Conservation (phyloP, 2,329 filamentous ascomycete species). For the Sporothrix phasma region DNA sequence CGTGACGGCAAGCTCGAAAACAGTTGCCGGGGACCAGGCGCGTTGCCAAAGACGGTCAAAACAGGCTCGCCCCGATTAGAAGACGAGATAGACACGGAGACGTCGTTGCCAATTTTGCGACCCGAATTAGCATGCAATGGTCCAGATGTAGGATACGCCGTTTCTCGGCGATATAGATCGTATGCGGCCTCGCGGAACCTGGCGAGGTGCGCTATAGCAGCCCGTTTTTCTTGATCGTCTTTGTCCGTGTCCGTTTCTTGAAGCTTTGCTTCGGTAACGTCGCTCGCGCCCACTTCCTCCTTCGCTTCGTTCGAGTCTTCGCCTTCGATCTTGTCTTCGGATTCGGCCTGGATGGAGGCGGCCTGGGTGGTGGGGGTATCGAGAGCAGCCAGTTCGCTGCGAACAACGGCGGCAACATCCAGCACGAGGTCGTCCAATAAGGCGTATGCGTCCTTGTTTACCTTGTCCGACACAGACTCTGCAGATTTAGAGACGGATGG, state of each 20-base stretch:
- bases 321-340: not conserved
- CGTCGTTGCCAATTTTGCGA: not conserved
- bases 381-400: conserved; percentile 37
- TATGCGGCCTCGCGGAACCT: conserved; percentile 54
- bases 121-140: conserved; percentile 17
- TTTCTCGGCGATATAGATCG: conserved; percentile 52
- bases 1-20: conserved; percentile 73
- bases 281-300: not conserved
- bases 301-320: not conserved
- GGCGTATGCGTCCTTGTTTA: conserved; percentile 41
- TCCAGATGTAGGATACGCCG: conserved; percentile 37
- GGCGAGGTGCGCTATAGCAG: conserved; percentile 35
- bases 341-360: too few relatives aligned
- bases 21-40: conserved; percentile 63
- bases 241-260: not conserved
- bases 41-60: conserved; percentile 67
- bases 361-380: conserved; percentile 22
- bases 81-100: conserved; percentile 15
- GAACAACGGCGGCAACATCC: conserved; percentile 35
- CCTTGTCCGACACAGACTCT: conserved; percentile 42
- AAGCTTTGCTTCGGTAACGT: not conserved
- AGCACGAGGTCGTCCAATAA: conserved; percentile 56
- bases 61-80: conserved; percentile 40
- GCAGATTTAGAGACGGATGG: conserved; percentile 20
- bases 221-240: conserved; percentile 22